These are phyloP conservation scores for Geotrichum reessii DNA, from an alignment of 1,139 yeast genomes.

Conservation along the genomic window DNA sequence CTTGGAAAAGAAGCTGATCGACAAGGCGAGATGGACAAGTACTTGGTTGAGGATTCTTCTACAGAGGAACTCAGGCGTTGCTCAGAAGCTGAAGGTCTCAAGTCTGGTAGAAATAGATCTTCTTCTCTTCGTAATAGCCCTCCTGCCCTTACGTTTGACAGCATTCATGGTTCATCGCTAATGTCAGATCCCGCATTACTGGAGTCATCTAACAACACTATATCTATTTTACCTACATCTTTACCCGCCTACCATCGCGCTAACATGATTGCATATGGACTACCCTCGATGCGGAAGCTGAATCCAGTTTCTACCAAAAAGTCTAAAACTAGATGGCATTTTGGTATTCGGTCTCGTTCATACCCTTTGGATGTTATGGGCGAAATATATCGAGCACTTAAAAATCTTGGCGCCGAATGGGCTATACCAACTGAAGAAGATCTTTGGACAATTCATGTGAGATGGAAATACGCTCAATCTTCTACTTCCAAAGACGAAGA, in stretches of 20 bases:
- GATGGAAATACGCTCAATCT: constrained; percentile 57
- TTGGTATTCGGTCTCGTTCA: constrained; percentile 92
- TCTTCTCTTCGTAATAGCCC: constrained; percentile 27
- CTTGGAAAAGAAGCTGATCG: constrained; percentile 32
- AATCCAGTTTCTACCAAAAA: constrained; percentile 75
- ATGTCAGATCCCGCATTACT: constrained; percentile 27
- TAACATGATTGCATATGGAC: constrained; percentile 55
- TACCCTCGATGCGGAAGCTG: constrained; percentile 45
- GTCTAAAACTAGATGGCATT: constrained; percentile 96
- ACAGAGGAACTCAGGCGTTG: constrained; percentile 16
- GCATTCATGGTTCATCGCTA: constrained; percentile 33
- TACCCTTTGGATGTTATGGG: constrained; percentile 99
- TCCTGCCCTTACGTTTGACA: constrained; percentile 35
- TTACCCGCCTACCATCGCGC: constrained; percentile 93
- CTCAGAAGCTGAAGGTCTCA: constrained; percentile 8
- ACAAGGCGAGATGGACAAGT: constrained; percentile 33
- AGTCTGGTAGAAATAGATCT: constrained; percentile 16
- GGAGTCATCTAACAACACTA: constrained; percentile 50
- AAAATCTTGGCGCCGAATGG: constrained; percentile 96
- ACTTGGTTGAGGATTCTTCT: constrained; percentile 28
- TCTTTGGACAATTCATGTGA: constrained; percentile 92
- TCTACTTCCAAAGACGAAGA: constrained; percentile 15
- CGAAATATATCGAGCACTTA: constrained; percentile 89
- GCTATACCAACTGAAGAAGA: constrained; percentile 82
- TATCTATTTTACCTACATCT: constrained; percentile 89